These are phyloP conservation scores for Leavenworthia alabamica DNA, from an alignment of 345 rosid species.

Conservation along the genomic window DNA sequence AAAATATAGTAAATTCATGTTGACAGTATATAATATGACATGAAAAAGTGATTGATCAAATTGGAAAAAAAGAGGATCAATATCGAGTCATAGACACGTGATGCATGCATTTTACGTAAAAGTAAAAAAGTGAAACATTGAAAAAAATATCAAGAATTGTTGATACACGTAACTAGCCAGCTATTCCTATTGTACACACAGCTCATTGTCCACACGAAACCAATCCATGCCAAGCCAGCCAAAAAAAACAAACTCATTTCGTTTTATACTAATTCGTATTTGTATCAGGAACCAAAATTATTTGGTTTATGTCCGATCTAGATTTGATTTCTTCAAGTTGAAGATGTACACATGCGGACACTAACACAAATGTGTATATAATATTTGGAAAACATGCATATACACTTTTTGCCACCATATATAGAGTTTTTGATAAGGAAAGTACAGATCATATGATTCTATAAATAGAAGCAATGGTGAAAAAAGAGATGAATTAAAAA, in stretches of 20 bases:
- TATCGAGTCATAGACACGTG: constrained; percentile 28
- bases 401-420: constrained; percentile 12
- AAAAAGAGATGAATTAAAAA: background rate
- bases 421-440: constrained; percentile 7
- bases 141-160: background rate
- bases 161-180: constrained; percentile 26
- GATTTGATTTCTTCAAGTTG: constrained; percentile 15
- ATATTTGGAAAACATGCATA: background rate
- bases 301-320: constrained; percentile 9
- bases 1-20: background rate
- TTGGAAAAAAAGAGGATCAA: constrained; percentile 11
- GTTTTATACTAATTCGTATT: background rate
- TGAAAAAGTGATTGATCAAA: constrained; percentile 2
- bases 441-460: constrained; percentile 27
- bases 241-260: background rate
- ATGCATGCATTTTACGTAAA: constrained; percentile 21
- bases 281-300: background rate
- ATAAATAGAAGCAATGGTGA: constrained; percentile 21
- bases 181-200: constrained; percentile 21
- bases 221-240: constrained; percentile 4
- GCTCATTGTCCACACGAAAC: constrained; percentile 26
- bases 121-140: constrained; percentile 9
- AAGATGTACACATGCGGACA: constrained; percentile 20
- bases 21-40: background rate
- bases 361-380: constrained; percentile 10